These are phyloP conservation scores for Coniochaeta hoffmannii DNA, from an alignment of 2,329 filamentous ascomycete species.

Conservation along the genomic window DNA sequence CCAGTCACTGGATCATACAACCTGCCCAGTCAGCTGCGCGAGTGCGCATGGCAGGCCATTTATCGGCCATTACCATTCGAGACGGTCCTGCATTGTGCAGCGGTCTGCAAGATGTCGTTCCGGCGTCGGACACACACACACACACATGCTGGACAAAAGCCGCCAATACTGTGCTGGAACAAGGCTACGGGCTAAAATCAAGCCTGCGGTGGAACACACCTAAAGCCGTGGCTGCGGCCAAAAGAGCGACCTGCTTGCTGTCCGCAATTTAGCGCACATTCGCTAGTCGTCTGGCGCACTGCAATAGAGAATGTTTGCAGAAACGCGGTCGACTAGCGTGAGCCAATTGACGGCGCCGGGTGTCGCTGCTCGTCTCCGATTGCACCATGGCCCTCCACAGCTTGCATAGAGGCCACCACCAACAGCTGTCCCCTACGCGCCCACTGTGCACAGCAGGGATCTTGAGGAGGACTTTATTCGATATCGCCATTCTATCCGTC, in stretches of 20 bases:
- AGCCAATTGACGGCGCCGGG: slow-evolving; percentile 28
- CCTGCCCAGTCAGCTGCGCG: slow-evolving; percentile 29
- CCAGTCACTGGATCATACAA: slow-evolving; percentile 36
- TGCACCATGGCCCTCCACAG: slow-evolving; percentile 26
- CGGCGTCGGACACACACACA: not conserved
- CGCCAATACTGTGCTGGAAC: slow-evolving; percentile 14
- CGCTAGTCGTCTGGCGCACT: not conserved
- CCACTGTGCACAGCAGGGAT: slow-evolving; percentile 30
- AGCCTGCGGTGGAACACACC: slow-evolving; percentile 22
- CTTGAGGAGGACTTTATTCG: slow-evolving; percentile 8
- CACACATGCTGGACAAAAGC: not conserved
- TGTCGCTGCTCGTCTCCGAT: slow-evolving; percentile 34
- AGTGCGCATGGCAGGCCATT: slow-evolving; percentile 23
- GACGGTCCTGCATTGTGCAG: slow-evolving; percentile 2
- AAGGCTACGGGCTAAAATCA: slow-evolving; percentile 17
- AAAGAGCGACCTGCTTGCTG: slow-evolving; percentile 23
- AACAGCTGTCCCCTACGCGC: slow-evolving; percentile 46
- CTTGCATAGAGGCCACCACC: slow-evolving; percentile 28
- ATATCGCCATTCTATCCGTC: slow-evolving; percentile 9
- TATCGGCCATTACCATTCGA: slow-evolving; percentile 5
- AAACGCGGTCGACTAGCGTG: not conserved
- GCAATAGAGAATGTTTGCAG: slow-evolving; percentile 1
- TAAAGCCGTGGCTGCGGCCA: slow-evolving; percentile 20
- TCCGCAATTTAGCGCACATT: slow-evolving; percentile 2
- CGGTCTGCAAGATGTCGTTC: not conserved